Conservation (phyloP, 331 rosid species). For the Prunus yedoensis region DNA sequence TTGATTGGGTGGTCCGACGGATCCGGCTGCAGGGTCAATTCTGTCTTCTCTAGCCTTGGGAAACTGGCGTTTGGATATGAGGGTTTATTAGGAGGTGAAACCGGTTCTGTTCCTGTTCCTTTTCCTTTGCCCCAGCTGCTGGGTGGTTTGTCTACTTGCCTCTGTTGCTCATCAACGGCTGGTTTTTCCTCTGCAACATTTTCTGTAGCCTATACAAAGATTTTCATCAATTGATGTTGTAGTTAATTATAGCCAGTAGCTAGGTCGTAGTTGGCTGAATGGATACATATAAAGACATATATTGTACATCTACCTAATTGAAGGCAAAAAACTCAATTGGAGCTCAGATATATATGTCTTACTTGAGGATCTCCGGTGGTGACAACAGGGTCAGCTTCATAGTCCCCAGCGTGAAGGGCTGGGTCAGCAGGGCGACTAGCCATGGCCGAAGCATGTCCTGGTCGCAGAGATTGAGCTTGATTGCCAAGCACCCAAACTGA, state of each 20-base stretch:
- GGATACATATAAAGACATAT: not conserved
- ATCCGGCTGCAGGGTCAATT: conserved; percentile 36
- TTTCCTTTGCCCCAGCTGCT: not conserved
- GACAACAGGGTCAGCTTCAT: conserved; percentile 42
- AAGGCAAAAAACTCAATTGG: too few relatives aligned
- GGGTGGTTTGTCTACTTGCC: conserved; percentile 9
- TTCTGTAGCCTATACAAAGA: conserved; percentile 34
- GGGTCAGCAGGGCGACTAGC: conserved; percentile 62
- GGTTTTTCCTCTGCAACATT: conserved; percentile 7
- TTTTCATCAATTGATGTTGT: not conserved
- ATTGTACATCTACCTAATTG: not conserved
- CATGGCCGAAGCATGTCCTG: conserved; percentile 29
- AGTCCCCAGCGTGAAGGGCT: conserved; percentile 51
- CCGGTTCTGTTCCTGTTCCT: conserved; percentile 12
- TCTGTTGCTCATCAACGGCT: not conserved
- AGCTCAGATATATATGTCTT: not conserved
- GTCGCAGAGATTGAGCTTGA: conserved; percentile 1
- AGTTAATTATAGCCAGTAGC: not conserved
- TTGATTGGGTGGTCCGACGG: conserved; percentile 38
- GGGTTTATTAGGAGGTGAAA: conserved; percentile 30
- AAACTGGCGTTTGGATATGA: conserved; percentile 37
- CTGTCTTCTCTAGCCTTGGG: conserved; percentile 44
- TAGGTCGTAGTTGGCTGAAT: not conserved
- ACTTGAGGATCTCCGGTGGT: conserved; percentile 41
- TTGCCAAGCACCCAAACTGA: not conserved